Conservation (phyloP, 352 stramenopile genomes). For the Phytophthora aleatoria region DNA sequence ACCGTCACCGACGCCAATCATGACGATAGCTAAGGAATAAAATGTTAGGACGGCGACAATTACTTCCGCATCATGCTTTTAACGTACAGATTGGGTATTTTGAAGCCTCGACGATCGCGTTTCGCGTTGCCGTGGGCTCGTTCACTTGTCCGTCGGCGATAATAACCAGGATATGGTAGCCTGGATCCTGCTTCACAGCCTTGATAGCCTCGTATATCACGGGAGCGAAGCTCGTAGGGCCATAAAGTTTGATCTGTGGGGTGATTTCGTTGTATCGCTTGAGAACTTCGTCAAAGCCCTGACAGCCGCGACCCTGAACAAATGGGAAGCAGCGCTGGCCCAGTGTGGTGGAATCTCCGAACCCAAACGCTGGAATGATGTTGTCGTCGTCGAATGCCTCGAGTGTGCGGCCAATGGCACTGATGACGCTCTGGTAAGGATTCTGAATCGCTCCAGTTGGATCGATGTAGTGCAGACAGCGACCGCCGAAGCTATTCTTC, state of each 20-base stretch:
- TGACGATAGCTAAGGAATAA: not conserved
- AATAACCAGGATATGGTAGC: constrained; percentile 83
- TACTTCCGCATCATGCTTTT: not conserved
- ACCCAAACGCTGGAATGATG: constrained; percentile 76
- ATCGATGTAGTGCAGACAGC: constrained; percentile 68
- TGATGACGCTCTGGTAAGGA: constrained; percentile 74
- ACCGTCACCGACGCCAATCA: not conserved
- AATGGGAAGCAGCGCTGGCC: constrained; percentile 58
- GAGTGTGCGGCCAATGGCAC: constrained; percentile 60
- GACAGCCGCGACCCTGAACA: constrained; percentile 33
- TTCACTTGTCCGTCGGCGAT: constrained; percentile 81
- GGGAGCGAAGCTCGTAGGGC: constrained; percentile 79
- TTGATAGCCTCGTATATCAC: constrained; percentile 67
- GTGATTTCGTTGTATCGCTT: constrained; percentile 66
- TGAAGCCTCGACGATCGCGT: constrained; percentile 68
- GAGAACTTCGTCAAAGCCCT: constrained; percentile 63
- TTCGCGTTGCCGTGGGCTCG: constrained; percentile 56
- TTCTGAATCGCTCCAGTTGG: constrained; percentile 55
- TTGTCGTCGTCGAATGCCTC: constrained; percentile 85
- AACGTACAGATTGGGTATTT: constrained; percentile 74
- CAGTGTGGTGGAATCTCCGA: constrained; percentile 63
- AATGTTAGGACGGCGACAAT: not conserved
- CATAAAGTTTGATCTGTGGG: constrained; percentile 61
- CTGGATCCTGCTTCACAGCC: constrained; percentile 43
- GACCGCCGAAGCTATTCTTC: constrained; percentile 59